Evolutionary conservation across 192 early-diverging fungal genomes (phyloP), one percentile per base, ranked within the genome.

Genomic region (Coemansia sp.): DNA sequence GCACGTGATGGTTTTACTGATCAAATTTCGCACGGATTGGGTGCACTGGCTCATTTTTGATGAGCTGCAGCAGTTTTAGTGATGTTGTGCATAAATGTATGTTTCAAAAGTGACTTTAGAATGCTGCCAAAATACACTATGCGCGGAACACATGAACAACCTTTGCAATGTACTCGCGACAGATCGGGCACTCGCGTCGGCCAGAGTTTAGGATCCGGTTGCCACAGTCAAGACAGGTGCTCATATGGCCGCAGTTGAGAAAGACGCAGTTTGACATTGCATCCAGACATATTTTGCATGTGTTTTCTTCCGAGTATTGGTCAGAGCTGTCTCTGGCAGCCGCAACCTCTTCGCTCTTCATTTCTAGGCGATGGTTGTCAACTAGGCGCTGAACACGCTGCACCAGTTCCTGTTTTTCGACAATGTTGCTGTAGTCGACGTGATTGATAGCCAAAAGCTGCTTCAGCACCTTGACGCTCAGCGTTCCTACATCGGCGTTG

Each of bases 281-380:
- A 69, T 93, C 91, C 74, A 85, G 92, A 65, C 93, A 94, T 26
- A 94, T 90, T 66, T 88, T 88, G 81, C 92, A 94, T 29, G 89
- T 52, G n/a, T 81, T 73, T 39, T 91, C 87, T 29, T 93, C 91
- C 66, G 61, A 57, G 4, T 59, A 26, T 23, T 39, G 12, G 41
- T 26, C 51, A 67, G 50, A 32, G 27, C 53, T 24, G 23, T 26
- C 56, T 9, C 52, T 64, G 14, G 70, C 66, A 19, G 66, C 62
- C 9, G 70, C 65, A 12, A 45, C 27, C 26, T 64, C 61, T 23
- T 83, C 78, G 57, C 61, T 66, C 11, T 82, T 75, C 84, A 82
- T 84, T 23, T 86, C 84, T 23, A 71, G 62, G 41, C 77, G 75
- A 19, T 58, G 73, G 19, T 89, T 84, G 13, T 87, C 85, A 1